Evolutionary conservation across 495 filamentous ascomycete species (phyloP), one percentile per base, ranked within the genome.

Genomic region (Neurospora tetraspora): DNA sequence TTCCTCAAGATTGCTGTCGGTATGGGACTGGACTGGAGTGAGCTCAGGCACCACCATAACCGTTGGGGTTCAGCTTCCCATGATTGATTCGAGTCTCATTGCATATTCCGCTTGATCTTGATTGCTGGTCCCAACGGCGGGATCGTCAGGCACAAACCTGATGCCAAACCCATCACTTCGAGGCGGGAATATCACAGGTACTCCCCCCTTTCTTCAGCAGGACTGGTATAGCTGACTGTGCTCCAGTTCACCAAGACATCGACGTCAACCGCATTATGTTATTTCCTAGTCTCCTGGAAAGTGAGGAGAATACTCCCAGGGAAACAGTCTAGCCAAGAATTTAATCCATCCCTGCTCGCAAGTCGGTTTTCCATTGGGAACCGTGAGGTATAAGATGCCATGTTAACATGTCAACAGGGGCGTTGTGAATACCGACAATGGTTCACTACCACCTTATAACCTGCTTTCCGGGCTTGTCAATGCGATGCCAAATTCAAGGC

Each of bases 371-470:
- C n/a, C 53, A 65, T 65, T 36, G 53, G 53, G 53, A 0, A 0
- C 53, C 7, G 53, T 0, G 31, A 27, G 53, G 12, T 34, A 65
- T 65, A 65, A 34, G 2, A 34, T 31, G 27, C 12, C 12, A 18
- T 65, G 14, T 34, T 18, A 65, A 65, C 14, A 31, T 65, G 53
- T 65, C 53, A 65, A 61, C 53, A n/a, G n/a, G n/a, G n/a, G n/a
- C n/a, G n/a, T n/a, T n/a, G 34, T 61, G 27, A 31, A 61, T 61
- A 61, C 53, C 27, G 14, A 65, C 27, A 65, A 34, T 27, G 53
- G 53, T 34, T 34, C 53, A 31, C 37, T 75, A 73, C 74, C 69
- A 76, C 74, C 61, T 53, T 36, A 74, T 61, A 76, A 74, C 74
- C 70, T 65, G 74, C 74, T 76, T 76, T 68, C 27, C 11, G 45